Evolutionary conservation across 2,329 filamentous ascomycete species (phyloP).

Genomic region (Penicillium sp.): DNA sequence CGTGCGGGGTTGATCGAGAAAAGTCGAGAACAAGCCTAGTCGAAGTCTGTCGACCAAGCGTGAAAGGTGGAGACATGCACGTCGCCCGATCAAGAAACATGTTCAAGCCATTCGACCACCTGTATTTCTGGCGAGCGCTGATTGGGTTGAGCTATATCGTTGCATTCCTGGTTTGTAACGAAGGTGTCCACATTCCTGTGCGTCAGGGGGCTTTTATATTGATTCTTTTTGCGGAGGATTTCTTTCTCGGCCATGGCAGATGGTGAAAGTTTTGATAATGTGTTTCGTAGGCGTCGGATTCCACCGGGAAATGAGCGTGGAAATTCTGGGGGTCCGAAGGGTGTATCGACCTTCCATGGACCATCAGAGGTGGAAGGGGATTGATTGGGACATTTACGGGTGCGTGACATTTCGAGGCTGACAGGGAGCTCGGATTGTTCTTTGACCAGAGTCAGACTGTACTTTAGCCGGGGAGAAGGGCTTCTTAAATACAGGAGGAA

Average conservation of each 20-base stretch:
- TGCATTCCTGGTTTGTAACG: constrained; percentile 33
- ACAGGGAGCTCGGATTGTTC: background rate
- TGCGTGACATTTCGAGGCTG: background rate
- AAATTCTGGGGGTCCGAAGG: constrained; percentile 34
- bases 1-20: constrained; percentile 15
- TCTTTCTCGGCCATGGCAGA: constrained; percentile 37
- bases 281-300: constrained; percentile 38
- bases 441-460: background rate
- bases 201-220: constrained; percentile 36
- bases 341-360: constrained; percentile 33
- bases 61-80: constrained; percentile 1
- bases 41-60: constrained; percentile 9
- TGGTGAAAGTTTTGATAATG: constrained; percentile 35
- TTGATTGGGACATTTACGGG: background rate
- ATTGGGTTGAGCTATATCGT: constrained; percentile 61
- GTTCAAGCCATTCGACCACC: constrained; percentile 74
- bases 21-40: constrained; percentile 25
- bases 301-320: constrained; percentile 28
- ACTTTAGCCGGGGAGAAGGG: background rate
- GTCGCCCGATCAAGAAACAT: constrained; percentile 64
- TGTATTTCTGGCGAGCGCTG: constrained; percentile 62
- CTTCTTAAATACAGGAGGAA: background rate
- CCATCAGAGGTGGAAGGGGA: constrained; percentile 27
- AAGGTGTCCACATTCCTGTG: constrained; percentile 39
- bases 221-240: constrained; percentile 37